Evolutionary conservation across 257 asterid genomes (phyloP).

Genomic region (Solanum clarkiae): DNA sequence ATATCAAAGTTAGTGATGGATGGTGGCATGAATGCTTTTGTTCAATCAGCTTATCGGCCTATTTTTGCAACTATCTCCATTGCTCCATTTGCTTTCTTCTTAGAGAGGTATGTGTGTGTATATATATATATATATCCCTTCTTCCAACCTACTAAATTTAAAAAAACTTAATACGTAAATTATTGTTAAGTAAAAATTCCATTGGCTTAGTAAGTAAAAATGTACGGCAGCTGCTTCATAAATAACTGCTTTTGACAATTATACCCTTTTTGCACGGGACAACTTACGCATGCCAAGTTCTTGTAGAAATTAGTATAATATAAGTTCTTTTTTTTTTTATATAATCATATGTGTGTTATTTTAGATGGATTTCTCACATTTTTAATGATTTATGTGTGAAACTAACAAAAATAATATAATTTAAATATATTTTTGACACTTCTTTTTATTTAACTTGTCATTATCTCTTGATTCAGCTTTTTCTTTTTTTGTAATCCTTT

Average conservation of each 20-base stretch:
- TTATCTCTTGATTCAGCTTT: background rate
- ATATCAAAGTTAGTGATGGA: constrained; percentile 76
- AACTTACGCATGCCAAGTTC: background rate
- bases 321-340: too few relatives aligned
- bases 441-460: background rate
- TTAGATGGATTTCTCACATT: too few relatives aligned
- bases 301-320: too few relatives aligned
- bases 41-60: constrained; percentile 81
- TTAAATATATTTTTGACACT: too few relatives aligned
- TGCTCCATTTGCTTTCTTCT: constrained; percentile 58
- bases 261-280: background rate
- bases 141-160: background rate
- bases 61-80: constrained; percentile 48
- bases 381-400: too few relatives aligned
- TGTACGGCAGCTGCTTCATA: background rate
- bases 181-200: background rate
- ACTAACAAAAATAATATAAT: too few relatives aligned
- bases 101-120: constrained; percentile 41
- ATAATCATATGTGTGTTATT: too few relatives aligned
- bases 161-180: too few relatives aligned
- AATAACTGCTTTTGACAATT: background rate
- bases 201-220: background rate
- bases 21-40: constrained; percentile 80
- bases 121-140: background rate
- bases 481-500: background rate